Evolutionary conservation across 371 early-diverging fungal species (phyloP), one percentile per base, ranked within the genome.

Genomic region (Furculomyces boomerangus): DNA sequence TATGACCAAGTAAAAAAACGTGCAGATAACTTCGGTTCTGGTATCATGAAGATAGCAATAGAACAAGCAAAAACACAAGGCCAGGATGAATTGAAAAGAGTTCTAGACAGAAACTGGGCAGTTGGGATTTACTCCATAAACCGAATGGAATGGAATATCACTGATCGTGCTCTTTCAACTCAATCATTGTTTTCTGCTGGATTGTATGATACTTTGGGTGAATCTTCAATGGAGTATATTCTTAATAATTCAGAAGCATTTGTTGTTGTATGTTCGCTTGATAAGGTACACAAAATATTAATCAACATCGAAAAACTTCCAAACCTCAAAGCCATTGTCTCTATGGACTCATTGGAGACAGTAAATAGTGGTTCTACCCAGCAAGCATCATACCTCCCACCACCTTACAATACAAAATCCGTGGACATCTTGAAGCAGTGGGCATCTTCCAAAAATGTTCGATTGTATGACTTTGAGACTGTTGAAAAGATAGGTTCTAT

Each of bases 141-240:
- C 70, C 70, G 88, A 32, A 68, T 83, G 13, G 97, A 96, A 69
- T 96, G 94, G 94, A 75, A 77, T 50, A 82, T 92, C 63, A 76
- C 82, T 3, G 91, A 90, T 68, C 73, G 80, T 20, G 84, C 83
- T 1, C 79, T 77, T 39, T 80, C 80, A 64, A 67, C 73, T 56
- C 74, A 68, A 50, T 65, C 71, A 5, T 71, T 76, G 50, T 74
- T 74, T 50, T 77, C 81, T 50, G 87, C 88, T 32, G 92, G 93
- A 2, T 72, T 95, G 25, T 89, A 90, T 71, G 90, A 91, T 61
- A 87, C 89, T 1, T 74, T 88, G 26, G 87, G 89, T 53, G 77
- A 74, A 14, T 78, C 78, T 30, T 81, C 84, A 3, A 76, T 88
- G 57, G 80, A 83, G 59, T 80, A 75, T 61, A 84, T 90, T 60